Evolutionary conservation across 2,329 filamentous ascomycete species (phyloP).

Genomic region (Simplicillium aogashimaense): DNA sequence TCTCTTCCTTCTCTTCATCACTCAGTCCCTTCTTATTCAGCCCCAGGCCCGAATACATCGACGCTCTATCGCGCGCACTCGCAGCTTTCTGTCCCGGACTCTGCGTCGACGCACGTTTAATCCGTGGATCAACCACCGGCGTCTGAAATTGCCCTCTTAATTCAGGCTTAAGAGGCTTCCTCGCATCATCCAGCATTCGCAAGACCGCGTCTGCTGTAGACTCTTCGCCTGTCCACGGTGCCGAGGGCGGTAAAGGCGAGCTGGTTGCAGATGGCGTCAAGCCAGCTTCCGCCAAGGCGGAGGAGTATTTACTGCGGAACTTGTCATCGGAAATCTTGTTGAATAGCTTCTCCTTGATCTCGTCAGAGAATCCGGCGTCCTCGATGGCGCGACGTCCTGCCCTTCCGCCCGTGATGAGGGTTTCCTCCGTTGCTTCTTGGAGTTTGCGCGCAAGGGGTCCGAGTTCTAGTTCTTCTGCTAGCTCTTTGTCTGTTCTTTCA

Average conservation of each 20-base stretch:
- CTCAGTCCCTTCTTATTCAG: slow-evolving; percentile 44
- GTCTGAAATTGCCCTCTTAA: slow-evolving; percentile 36
- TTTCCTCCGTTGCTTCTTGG: slow-evolving; percentile 54
- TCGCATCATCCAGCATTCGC: slow-evolving; percentile 75
- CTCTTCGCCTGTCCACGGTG: slow-evolving; percentile 72
- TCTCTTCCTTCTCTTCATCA: slow-evolving; percentile 62
- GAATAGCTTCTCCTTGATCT: slow-evolving; percentile 48
- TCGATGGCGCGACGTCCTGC: slow-evolving; percentile 49
- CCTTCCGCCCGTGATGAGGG: slow-evolving; percentile 46
- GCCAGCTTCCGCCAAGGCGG: slow-evolving; percentile 36
- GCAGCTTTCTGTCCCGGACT: slow-evolving; percentile 38
- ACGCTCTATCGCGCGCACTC: slow-evolving; percentile 46
- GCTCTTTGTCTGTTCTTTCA: not conserved
- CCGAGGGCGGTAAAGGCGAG: not conserved
- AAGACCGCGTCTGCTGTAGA: slow-evolving; percentile 63
- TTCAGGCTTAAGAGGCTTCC: slow-evolving; percentile 53
- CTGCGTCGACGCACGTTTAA: slow-evolving; percentile 26
- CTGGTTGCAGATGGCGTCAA: slow-evolving; percentile 26
- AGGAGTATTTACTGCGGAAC: slow-evolving; percentile 40
- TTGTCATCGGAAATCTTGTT: slow-evolving; percentile 45
- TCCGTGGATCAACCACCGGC: slow-evolving; percentile 41
- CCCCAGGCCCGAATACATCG: slow-evolving; percentile 38
- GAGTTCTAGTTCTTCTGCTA: slow-evolving; percentile 7
- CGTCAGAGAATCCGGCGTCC: slow-evolving; percentile 54
- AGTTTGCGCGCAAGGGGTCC: slow-evolving; percentile 48